Conservation (phyloP, 2,329 filamentous ascomycete species). For the Arthrobotrys iridis region DNA sequence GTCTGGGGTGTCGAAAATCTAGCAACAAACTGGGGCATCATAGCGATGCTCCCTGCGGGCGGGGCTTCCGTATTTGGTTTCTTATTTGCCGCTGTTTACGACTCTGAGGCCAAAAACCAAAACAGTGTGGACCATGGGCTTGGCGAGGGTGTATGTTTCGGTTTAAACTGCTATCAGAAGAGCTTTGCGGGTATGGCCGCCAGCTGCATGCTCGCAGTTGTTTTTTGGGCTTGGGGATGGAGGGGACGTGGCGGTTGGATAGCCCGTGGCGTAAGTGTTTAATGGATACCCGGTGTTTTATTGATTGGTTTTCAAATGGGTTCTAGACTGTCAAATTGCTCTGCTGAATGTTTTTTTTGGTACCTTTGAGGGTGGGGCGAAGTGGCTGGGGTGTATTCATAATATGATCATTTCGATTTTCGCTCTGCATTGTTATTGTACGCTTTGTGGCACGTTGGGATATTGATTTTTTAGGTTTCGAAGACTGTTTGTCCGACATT, state of each 20-base stretch:
- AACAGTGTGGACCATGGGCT: conserved; percentile 55
- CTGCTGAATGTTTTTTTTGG: background rate
- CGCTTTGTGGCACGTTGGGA: background rate
- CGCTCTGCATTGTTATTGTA: background rate
- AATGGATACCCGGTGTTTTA: conserved; percentile 17
- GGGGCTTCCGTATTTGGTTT: conserved; percentile 91
- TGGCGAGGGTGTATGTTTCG: conserved; percentile 75
- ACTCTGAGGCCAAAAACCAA: conserved; percentile 69
- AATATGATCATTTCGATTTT: too few species aligned
- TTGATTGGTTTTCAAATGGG: background rate
- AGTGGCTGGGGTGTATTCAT: background rate
- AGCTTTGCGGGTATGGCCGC: conserved; percentile 88
- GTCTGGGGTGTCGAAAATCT: conserved; percentile 99
- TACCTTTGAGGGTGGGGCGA: background rate
- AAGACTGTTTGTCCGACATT: background rate
- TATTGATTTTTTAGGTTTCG: background rate
- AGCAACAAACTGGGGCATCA: conserved; percentile 95
- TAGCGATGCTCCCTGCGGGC: conserved; percentile 87
- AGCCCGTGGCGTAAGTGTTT: conserved; percentile 56
- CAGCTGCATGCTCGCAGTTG: conserved; percentile 63
- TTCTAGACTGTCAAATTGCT: background rate
- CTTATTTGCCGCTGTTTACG: conserved; percentile 84
- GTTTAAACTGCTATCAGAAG: conserved; percentile 78
- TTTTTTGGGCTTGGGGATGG: conserved; percentile 60
- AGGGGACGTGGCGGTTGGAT: conserved; percentile 58